Percentiles rank a stretch among this genome's conserved stretches.
phyloP scores from a whole-genome alignment of 306 rosid species.

The Ceratonia siliqua region DNA sequence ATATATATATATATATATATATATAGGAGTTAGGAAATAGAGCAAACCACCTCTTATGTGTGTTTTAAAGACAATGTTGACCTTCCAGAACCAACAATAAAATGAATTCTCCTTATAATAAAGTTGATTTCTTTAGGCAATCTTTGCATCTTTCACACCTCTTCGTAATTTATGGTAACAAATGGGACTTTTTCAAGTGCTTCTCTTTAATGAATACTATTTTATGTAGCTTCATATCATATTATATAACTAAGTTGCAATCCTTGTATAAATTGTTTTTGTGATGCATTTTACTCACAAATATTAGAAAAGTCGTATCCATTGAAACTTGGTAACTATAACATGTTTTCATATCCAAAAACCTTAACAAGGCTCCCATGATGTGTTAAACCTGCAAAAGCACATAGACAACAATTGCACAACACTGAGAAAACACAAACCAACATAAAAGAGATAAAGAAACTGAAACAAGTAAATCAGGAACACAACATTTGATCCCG shows the following conservation, averaged over 20 bases:
- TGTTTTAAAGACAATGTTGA: too few relatives aligned
- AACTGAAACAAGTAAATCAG: too few relatives aligned
- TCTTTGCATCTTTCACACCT: slow-evolving; percentile 7
- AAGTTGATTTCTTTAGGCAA: slow-evolving; percentile 3
- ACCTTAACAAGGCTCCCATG: neutral
- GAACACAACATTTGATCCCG: too few relatives aligned
- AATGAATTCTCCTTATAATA: neutral
- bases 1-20: too few relatives aligned
- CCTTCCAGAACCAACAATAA: too few relatives aligned
- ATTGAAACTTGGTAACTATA: neutral
- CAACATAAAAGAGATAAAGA: too few relatives aligned
- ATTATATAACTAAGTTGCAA: too few relatives aligned
- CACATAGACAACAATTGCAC: too few relatives aligned
- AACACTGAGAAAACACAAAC: too few relatives aligned
- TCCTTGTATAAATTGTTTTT: neutral
- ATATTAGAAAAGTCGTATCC: neutral
- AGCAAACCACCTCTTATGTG: too few relatives aligned
- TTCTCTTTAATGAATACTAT: neutral
- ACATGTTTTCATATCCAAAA: neutral
- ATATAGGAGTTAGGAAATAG: too few relatives aligned
- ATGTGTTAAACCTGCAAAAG: too few relatives aligned
- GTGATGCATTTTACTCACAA: neutral
- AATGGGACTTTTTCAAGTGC: neutral
- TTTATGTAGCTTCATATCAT: neutral
- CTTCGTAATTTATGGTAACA: neutral